phyloP scores from a whole-genome alignment of 352 stramenopile species.

The Phytophthora podocarpi region DNA sequence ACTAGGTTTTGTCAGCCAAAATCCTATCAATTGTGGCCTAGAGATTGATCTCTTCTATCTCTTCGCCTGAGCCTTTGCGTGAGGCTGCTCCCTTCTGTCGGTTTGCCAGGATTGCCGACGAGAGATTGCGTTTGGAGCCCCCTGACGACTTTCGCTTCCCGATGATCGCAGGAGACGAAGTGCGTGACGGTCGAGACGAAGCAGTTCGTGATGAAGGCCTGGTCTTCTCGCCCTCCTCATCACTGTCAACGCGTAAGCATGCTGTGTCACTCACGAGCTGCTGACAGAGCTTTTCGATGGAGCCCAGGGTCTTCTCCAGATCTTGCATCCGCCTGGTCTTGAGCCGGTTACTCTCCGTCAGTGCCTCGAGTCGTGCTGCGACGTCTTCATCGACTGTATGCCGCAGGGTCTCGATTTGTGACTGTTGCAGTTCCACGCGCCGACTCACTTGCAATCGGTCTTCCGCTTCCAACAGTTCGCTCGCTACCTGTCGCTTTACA shows the following conservation, averaged over 20 bases:
- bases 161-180: constrained; percentile 5
- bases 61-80: constrained; percentile 21
- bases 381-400: constrained; percentile 54
- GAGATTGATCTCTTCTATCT: constrained; percentile 7
- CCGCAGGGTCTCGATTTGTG: constrained; percentile 49
- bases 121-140: constrained; percentile 30
- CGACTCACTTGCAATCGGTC: constrained; percentile 26
- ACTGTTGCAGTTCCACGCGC: constrained; percentile 51
- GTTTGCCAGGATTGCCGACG: constrained; percentile 40
- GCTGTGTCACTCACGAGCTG: constrained; percentile 63
- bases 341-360: constrained; percentile 61
- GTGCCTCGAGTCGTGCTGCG: constrained; percentile 38
- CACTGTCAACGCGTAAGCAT: constrained; percentile 40
- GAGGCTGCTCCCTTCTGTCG: constrained; percentile 38
- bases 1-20: too few species aligned
- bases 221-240: constrained; percentile 12
- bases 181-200: constrained; percentile 4
- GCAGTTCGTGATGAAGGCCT: constrained; percentile 10
- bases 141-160: constrained; percentile 11
- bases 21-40: too few species aligned
- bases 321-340: constrained; percentile 65
- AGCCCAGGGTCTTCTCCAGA: constrained; percentile 58
- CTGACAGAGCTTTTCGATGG: constrained; percentile 72
- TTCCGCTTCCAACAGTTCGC: constrained; percentile 31
- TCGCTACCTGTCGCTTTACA: constrained; percentile 47